Base-by-base conservation (phyloP, 345 rosid genomes). In the Eucalyptus polybractea region DNA sequence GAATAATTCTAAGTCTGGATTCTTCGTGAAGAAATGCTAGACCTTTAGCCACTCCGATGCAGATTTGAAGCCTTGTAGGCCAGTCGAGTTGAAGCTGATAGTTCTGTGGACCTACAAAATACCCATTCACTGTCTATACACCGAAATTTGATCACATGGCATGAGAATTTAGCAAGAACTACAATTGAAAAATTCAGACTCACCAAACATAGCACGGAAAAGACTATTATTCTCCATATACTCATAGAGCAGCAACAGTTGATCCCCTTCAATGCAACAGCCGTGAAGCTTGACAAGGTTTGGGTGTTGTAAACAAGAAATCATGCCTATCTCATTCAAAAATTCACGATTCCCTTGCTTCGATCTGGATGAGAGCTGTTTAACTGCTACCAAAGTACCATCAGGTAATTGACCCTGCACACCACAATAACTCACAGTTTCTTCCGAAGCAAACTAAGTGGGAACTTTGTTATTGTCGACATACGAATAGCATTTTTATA, bases 261-360 rank as follows among this genome's bases (percentile, higher is more conserved):
- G 95, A 92, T 93, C 91, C 76, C 94, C 94, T 87, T 94, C 98
- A 6, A 95, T 92, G 62, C 98, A 96, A 91, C 94, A 95, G 27
- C 98, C 97, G 62, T 94, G 91, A 86, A 96, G 93, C 90, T 91
- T 93, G 89, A 96, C 98, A 11, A 96, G 96, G 91, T 96, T 95
- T 11, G 95, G 95, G 91, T 96, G 98, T 88, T 95, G 96, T 51
- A 94, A 91, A 91, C 94, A 93, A 88, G 96, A 94, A 69, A 96
- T 95, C 90, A 93, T 92, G 58, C 95, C 96, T 47, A 96, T 91
- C 93, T 96, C 98, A 27, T 94, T 94, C 88, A 96, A 87, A 89
- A 96, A 96, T 87, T 96, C 97, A 31, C 96, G 93, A 91, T 94
- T 94, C 65, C 97, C 98, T 88, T 96, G 98, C 58, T 91, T 94